Evolutionary conservation across 345 rosid genomes (phyloP), one percentile per base, ranked within the genome.

Genomic region (Limnanthes douglasii): DNA sequence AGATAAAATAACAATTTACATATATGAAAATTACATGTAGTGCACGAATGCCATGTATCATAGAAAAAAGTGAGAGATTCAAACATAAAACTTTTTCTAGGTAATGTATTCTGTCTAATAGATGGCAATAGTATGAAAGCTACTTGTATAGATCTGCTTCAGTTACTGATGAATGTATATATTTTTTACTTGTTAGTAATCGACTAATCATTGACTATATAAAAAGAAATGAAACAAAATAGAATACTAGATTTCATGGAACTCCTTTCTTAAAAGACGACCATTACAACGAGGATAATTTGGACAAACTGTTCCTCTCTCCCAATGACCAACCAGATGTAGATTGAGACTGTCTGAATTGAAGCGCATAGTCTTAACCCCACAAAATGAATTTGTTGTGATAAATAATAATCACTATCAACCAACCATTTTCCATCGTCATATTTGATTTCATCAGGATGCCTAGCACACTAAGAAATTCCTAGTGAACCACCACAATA

Each of bases 311-410:
- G 98, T 90, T 39, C 98, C 98, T n/a, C 61, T 67, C 48, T 84
- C 98, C 11, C 75, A 68, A 44, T 80, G 94, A 33, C 95, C 94
- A 3, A 84, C 28, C 52, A 84, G 48, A 39, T 65, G 73, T 47
- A 69, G 45, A 63, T 56, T 84, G 38, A 72, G 60, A 39, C 80
- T 44, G 3, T 95, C 61, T 90, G 94, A 40, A 90, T 80, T 59
- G 92, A 78, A 48, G 94, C 94, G 43, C 98, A 84, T 13, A 90
- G 46, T 28, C 98, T 84, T 17, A 95, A 77, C 37, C 84, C 92
- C 28, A 90, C 96, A 9, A 94, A 95, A 68, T 80, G 98, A 65
- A 90, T 90, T 81, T 90, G 98, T 51, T 90, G 94, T 38, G 96
- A 71, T 59, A 80, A 61, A 66, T 90, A 90, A 64, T 90, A 90